Conservation (phyloP, 495 filamentous ascomycete genomes). For the Hypoxylon lenormandii region DNA sequence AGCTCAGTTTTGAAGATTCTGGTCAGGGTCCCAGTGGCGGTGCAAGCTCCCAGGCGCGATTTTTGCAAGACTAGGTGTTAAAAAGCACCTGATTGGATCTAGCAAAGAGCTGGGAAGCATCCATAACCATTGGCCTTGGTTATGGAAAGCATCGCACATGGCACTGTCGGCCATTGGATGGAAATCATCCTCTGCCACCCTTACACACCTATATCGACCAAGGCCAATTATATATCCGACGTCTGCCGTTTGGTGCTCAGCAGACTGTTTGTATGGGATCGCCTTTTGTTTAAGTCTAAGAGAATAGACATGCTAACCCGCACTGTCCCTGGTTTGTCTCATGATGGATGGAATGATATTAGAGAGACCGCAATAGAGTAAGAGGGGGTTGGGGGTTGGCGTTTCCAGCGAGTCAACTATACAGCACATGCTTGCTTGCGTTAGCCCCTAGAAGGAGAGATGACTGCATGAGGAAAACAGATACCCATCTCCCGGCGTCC, state of each 20-base stretch:
- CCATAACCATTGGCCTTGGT: constrained; percentile 5
- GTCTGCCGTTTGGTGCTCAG: background rate
- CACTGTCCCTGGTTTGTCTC: too few species aligned
- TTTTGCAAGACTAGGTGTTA: background rate
- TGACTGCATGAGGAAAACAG: too few species aligned
- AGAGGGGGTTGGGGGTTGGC: too few species aligned
- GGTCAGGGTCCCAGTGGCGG: background rate
- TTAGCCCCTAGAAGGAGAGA: too few species aligned
- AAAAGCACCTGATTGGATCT: constrained; percentile 15
- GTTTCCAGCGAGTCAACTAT: too few species aligned
- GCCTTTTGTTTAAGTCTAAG: background rate
- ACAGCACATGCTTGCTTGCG: too few species aligned
- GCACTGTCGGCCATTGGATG: constrained; percentile 13
- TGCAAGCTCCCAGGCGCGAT: background rate
- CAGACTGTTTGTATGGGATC: constrained; percentile 13
- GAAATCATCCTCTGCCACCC: background rate
- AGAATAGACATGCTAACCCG: too few species aligned
- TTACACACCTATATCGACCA: background rate
- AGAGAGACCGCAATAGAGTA: too few species aligned
- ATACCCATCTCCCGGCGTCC: too few species aligned
- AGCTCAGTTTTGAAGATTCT: background rate
- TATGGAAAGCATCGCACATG: constrained; percentile 5
- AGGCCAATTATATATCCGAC: background rate
- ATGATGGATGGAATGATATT: too few species aligned
- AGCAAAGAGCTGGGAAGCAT: background rate